Percentiles rank a stretch among this genome's conserved stretches.
phyloP scores from a whole-genome alignment of 441 rosid genomes.

The Syzygium syzygioides region DNA sequence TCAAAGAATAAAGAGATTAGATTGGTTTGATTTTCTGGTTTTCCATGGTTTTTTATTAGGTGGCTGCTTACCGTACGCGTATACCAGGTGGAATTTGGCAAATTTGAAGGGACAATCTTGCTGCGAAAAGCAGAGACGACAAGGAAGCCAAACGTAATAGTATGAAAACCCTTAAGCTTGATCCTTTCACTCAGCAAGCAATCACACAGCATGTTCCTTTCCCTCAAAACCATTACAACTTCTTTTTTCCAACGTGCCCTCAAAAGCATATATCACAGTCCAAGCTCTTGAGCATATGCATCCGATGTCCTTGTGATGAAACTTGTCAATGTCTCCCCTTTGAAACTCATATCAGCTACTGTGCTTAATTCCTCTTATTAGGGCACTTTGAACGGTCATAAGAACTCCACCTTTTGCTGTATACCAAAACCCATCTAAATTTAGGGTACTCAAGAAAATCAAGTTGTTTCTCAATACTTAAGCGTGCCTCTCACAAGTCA shows the following conservation, averaged over 20 bases:
- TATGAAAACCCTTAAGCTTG: background rate
- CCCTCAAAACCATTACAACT: background rate
- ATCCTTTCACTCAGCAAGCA: accelerated
- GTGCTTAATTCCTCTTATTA: accelerated
- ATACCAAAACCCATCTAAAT: background rate
- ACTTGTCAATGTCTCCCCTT: accelerated
- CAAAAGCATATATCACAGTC: accelerated
- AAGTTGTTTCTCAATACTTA: accelerated
- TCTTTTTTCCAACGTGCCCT: background rate
- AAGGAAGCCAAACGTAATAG: background rate
- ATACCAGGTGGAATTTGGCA: background rate
- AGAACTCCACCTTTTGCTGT: accelerated
- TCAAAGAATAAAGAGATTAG: background rate
- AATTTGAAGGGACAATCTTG: background rate
- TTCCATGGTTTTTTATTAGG: background rate
- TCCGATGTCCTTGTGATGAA: accelerated
- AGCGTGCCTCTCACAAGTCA: background rate
- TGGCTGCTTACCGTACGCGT: background rate
- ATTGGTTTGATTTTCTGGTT: background rate
- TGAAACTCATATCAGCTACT: accelerated
- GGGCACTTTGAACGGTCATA: accelerated
- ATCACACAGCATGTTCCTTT: background rate
- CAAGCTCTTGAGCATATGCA: accelerated
- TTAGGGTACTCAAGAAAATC: accelerated
- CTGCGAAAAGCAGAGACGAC: background rate